Percentiles rank a stretch among this genome's conserved stretches.
Evolutionary conservation across 2,329 filamentous ascomycete species (phyloP).

Genomic region (Cytospora chrysosperma): DNA sequence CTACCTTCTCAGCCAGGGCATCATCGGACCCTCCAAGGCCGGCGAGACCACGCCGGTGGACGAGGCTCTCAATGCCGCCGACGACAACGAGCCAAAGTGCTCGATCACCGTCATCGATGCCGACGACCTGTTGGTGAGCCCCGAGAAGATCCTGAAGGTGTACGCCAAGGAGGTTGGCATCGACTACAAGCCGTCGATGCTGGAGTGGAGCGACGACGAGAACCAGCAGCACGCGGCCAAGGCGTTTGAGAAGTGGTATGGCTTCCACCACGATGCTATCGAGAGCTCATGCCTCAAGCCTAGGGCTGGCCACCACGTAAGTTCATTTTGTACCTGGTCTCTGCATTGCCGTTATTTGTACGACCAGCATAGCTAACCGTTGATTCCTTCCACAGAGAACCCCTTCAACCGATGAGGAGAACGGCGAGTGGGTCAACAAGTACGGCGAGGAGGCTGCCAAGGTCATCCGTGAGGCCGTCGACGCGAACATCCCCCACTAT

Average conservation of each 20-base stretch:
- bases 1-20: slow-evolving; percentile 66
- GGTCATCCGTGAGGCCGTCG: slow-evolving; percentile 67
- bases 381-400: slow-evolving; percentile 48
- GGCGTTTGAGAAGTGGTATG: slow-evolving; percentile 94
- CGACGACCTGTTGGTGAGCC: slow-evolving; percentile 88
- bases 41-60: slow-evolving; percentile 34
- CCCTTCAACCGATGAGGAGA: slow-evolving; percentile 62
- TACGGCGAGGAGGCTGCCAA: slow-evolving; percentile 70
- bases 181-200: slow-evolving; percentile 73
- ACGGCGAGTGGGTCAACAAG: slow-evolving; percentile 71
- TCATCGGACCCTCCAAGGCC: slow-evolving; percentile 69
- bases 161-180: slow-evolving; percentile 83
- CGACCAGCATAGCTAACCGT: not conserved
- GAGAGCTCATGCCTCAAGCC: slow-evolving; percentile 74
- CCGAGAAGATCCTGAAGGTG: slow-evolving; percentile 68
- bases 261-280: slow-evolving; percentile 95
- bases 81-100: slow-evolving; percentile 14
- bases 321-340: slow-evolving; percentile 28
- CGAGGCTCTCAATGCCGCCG: slow-evolving; percentile 28
- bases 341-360: not conserved
- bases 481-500: slow-evolving; percentile 71
- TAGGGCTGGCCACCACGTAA: slow-evolving; percentile 61
- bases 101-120: slow-evolving; percentile 84
- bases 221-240: slow-evolving; percentile 66
- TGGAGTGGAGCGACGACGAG: slow-evolving; percentile 78